These are phyloP conservation scores for Plasmopara halstedii DNA, from an alignment of 352 stramenopile species.

Conservation along the genomic window DNA sequence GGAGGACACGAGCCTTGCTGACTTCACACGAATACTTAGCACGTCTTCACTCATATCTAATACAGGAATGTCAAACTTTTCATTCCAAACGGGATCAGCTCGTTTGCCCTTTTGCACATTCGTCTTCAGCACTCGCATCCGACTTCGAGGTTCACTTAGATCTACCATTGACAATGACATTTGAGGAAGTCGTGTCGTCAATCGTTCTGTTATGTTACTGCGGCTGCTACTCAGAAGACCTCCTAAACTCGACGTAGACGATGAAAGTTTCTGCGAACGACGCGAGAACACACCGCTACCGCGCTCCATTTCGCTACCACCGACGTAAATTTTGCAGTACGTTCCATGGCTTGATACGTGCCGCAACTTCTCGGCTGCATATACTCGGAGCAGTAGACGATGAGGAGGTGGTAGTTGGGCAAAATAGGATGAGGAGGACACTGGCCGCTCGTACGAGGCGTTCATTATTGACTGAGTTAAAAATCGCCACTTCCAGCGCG, in stretches of 20 bases:
- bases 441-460: slow-evolving; percentile 18
- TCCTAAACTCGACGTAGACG: slow-evolving; percentile 20
- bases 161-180: slow-evolving; percentile 19
- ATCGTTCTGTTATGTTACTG: slow-evolving; percentile 2
- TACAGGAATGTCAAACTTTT: slow-evolving; percentile 67
- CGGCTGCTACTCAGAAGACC: slow-evolving; percentile 9
- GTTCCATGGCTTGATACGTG: slow-evolving; percentile 61
- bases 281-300: slow-evolving; percentile 34
- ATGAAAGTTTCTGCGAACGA: slow-evolving; percentile 23
- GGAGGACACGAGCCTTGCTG: slow-evolving; percentile 54
- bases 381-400: slow-evolving; percentile 59
- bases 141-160: not conserved
- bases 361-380: slow-evolving; percentile 48
- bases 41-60: slow-evolving; percentile 37
- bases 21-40: slow-evolving; percentile 70
- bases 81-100: slow-evolving; percentile 57
- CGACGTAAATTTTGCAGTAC: slow-evolving; percentile 69
- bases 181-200: slow-evolving; percentile 3
- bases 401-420: slow-evolving; percentile 3
- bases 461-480: slow-evolving; percentile 16
- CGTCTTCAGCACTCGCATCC: slow-evolving; percentile 54
- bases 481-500: slow-evolving; percentile 9
- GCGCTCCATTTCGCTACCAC: slow-evolving; percentile 38
- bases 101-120: slow-evolving; percentile 48
- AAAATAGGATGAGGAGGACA: slow-evolving; percentile 34